A percentile compares a stretch with the other conserved stretches of the same genome.
phyloP scores from a whole-genome alignment of 306 rosid genomes.

The Herpetospermum pedunculosum region DNA sequence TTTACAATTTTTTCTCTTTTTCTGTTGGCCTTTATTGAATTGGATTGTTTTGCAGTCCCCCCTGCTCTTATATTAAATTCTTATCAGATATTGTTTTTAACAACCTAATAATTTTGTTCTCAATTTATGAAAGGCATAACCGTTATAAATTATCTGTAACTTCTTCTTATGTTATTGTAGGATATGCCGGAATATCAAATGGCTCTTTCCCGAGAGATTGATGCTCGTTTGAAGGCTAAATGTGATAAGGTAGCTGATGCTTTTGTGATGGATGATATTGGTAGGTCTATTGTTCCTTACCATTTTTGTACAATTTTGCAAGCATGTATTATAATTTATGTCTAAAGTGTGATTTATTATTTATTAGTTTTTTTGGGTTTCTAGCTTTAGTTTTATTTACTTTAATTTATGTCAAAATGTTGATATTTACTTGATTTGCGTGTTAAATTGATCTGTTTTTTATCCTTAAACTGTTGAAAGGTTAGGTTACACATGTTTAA shows the following conservation, averaged over 20 bases:
- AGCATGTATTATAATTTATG: not conserved
- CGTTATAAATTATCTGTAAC: not conserved
- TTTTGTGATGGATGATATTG: conserved; percentile 57
- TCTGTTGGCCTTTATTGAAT: not conserved
- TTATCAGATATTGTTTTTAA: not conserved
- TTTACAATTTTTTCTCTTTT: not conserved
- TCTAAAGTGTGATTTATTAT: not conserved
- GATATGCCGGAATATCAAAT: conserved; percentile 73
- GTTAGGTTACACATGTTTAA: not conserved
- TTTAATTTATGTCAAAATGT: not conserved
- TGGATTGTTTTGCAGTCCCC: not conserved
- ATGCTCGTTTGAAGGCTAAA: conserved; percentile 60
- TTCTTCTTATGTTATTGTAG: conserved; percentile 24
- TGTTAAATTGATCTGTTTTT: not conserved
- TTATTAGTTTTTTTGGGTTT: not conserved
- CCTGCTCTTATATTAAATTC: conserved; percentile 7
- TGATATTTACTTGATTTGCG: not conserved
- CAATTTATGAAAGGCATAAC: not conserved
- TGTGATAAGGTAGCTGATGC: conserved; percentile 62
- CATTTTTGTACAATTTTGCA: not conserved
- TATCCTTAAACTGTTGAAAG: not conserved
- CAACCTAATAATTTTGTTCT: not conserved
- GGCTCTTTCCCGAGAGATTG: conserved; percentile 66
- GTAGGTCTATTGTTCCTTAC: conserved; percentile 23
- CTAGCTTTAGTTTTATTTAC: not conserved